Evolutionary conservation across 2,329 filamentous ascomycete species (phyloP), one percentile per base, ranked within the genome.

Genomic region (Remersonia thermophila): DNA sequence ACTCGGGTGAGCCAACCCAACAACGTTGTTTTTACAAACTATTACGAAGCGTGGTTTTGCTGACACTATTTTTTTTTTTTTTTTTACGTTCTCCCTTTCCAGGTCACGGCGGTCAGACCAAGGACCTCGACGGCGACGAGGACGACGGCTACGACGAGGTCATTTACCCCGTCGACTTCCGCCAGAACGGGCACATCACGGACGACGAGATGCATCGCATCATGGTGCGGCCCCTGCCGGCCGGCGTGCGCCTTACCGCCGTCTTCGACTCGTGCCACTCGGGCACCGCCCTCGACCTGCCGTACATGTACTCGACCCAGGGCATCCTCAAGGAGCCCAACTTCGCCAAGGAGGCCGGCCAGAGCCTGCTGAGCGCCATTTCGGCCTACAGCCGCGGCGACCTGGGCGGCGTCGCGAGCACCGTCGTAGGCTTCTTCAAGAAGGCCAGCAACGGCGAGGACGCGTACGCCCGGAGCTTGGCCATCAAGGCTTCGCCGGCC

Each of bases 401-500:
- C 56, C 69, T 94, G 45, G 74, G 79, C 42, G 77, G 85, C 47
- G 86, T 94, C 60, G 77, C 85, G 39, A 83, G 71, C 42, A 83
- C 81, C 36, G 75, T 91, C 18, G 73, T 89, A 55, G 77, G 79
- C 31, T 76, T 96, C 52, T 77, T 93, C 64, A 95, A 93, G 66
- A 93, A 91, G 59, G 86, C 84, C 9, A 80, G 83, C 12, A 75
- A 65, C 37, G 87, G 89, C 48, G 71, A 91, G 39, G 78, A 85
- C n/a, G 79, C 80, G 6, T 80, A 87, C 58, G 73, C 86, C 61
- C 80, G 79, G 53, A 77, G 86, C 33, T 63, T 87, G 47, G 71
- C 80, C 47, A 95, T 89, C 29, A 95, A 94, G 69, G 95, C 89
- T 9, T 91, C 83, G 32, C 82, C 87, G 2, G 91, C 91, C 30